A percentile compares a stretch with the other conserved stretches of the same genome.
Conservation (phyloP, 2,329 filamentous ascomycete genomes). For the Xylaria sp. region DNA sequence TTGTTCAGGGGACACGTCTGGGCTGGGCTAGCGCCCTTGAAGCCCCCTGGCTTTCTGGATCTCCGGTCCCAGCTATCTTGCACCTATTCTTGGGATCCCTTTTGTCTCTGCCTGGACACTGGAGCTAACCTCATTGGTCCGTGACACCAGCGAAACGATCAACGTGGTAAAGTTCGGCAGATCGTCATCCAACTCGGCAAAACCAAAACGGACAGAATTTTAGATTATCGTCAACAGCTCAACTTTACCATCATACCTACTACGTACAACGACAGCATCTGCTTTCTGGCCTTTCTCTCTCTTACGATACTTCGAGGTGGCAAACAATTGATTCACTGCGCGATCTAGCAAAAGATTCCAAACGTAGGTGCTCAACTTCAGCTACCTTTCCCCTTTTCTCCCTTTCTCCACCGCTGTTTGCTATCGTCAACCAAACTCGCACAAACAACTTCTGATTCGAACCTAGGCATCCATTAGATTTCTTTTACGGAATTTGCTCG, state of each 20-base stretch:
- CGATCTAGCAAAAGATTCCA: constrained; percentile 3
- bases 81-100: not conserved
- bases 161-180: constrained; percentile 34
- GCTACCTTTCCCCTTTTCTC: constrained; percentile 31
- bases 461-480: constrained; percentile 4
- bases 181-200: constrained; percentile 31
- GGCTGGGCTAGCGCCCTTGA: constrained; percentile 32
- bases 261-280: constrained; percentile 7
- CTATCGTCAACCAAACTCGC: constrained; percentile 13
- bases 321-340: constrained; percentile 3
- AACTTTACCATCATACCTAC: constrained; percentile 5
- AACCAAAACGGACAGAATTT: constrained; percentile 14
- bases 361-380: constrained; percentile 20
- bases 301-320: not conserved
- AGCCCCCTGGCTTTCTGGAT: constrained; percentile 6
- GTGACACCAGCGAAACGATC: constrained; percentile 18
- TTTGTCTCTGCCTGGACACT: constrained; percentile 19
- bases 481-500: not conserved
- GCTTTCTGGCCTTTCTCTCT: not conserved
- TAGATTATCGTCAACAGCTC: constrained; percentile 9
- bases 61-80: constrained; percentile 7
- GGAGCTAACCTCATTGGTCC: not conserved
- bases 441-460: constrained; percentile 10
- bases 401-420: constrained; percentile 31
- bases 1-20: constrained; percentile 19